Evolutionary conservation across 352 stramenopile genomes (phyloP).

Genomic region (Phytophthora chlamydospora): DNA sequence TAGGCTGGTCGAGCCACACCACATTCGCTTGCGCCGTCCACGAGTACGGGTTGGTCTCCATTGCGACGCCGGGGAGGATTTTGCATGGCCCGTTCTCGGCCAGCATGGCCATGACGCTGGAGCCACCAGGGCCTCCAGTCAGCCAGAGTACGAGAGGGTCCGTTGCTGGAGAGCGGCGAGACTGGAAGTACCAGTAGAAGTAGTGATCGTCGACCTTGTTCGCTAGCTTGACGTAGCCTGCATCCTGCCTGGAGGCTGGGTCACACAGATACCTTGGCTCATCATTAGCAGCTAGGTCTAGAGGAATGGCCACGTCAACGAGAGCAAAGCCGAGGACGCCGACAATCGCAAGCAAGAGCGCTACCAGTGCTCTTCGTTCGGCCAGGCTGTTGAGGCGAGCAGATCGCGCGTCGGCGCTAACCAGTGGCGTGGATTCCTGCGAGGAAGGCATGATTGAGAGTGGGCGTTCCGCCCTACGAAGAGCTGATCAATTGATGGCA

Average conservation of each 20-base stretch:
- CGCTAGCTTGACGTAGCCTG: slow-evolving; percentile 24
- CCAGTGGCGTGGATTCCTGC: slow-evolving; percentile 2
- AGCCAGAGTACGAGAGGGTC: slow-evolving; percentile 78
- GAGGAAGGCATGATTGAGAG: slow-evolving; percentile 1
- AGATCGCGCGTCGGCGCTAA: no score
- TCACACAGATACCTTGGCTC: no score
- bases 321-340: no score
- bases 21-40: slow-evolving; percentile 46
- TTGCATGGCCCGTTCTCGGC: slow-evolving; percentile 53
- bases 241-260: no score
- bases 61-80: neutral
- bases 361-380: no score
- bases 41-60: neutral
- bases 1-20: slow-evolving; percentile 63
- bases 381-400: no score
- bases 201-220: slow-evolving; percentile 47
- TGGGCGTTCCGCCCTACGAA: no score
- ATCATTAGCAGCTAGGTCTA: no score
- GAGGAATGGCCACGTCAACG: no score
- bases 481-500: slow-evolving; percentile 2
- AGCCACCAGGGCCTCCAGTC: slow-evolving; percentile 45
- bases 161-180: slow-evolving; percentile 36
- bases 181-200: slow-evolving; percentile 69
- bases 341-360: no score
- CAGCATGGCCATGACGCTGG: slow-evolving; percentile 46